A percentile compares a stretch with the other conserved stretches of the same genome.
Conservation (phyloP, 140 eudicot genomes). For the Flaveria floridana region DNA sequence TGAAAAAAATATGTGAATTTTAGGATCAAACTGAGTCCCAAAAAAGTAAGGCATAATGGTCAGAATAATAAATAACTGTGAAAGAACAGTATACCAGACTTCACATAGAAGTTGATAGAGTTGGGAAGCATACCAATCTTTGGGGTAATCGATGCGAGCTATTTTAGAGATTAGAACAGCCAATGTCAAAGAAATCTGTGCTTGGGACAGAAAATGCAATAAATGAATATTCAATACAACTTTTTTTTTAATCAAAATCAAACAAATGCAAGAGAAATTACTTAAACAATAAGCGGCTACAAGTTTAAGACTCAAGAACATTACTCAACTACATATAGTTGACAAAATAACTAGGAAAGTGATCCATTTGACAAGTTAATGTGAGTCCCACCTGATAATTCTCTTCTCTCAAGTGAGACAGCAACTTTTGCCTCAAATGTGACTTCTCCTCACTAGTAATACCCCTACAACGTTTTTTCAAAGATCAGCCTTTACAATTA, state of each 20-base stretch:
- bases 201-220: slow-evolving; percentile 19
- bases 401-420: slow-evolving; percentile 93
- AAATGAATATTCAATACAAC: slow-evolving; percentile 6
- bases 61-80: slow-evolving; percentile 4
- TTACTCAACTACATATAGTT: slow-evolving; percentile 1
- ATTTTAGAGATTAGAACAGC: slow-evolving; percentile 90
- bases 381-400: slow-evolving; percentile 67
- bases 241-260: background rate
- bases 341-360: slow-evolving; percentile 19
- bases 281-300: slow-evolving; percentile 9
- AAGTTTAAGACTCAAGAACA: slow-evolving; percentile 10
- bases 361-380: slow-evolving; percentile 8
- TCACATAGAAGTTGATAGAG: background rate
- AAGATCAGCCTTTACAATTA: slow-evolving; percentile 4
- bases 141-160: slow-evolving; percentile 93
- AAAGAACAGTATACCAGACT: background rate
- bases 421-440: slow-evolving; percentile 69
- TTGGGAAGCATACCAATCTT: slow-evolving; percentile 66
- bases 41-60: slow-evolving; percentile 1
- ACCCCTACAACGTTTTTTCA: slow-evolving; percentile 59
- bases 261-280: slow-evolving; percentile 1
- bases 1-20: background rate
- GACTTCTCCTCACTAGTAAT: slow-evolving; percentile 78
- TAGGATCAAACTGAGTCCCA: background rate
- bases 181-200: slow-evolving; percentile 83